Base-by-base conservation (phyloP, 306 rosid species). In the Casuarina glauca region DNA sequence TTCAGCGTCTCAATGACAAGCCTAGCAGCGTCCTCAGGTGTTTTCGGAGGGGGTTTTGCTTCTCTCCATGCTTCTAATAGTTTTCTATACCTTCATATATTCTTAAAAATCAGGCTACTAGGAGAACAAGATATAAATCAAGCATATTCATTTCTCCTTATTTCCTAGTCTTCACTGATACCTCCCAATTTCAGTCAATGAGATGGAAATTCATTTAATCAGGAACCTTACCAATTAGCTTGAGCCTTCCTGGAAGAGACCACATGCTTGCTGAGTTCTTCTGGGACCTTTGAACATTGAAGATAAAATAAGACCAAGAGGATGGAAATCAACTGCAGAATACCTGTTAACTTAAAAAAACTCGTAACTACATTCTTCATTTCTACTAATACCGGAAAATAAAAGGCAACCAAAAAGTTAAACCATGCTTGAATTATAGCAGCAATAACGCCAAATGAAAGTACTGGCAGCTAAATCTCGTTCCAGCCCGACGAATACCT, bases 201-300 rank as follows among this genome's bases (percentile, higher is more conserved):
- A 66, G 17, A 66, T 39, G 50, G 12, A 66, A 16, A 36, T 41
- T 42, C 4, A 20, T 57, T 57, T 20, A 36, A 26, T 12, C 39
- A 3, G 12, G 16, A 58, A 58, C 13, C 66, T 54, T 78, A 94
- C 99, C 99, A 95, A 58, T 93, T 95, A 81, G 93, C 93, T 75
- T 95, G 99, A 68, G 97, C 97, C 70, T 88, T 95, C 87, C 81
- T 91, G 62, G 99, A 95, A 49, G 99, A 89, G 60, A 79, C 91
- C 13, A 95, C 99, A 79, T 93, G 93, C 70, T 83, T 74, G 82
- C 76, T 77, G 11, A 95, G 93, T 72, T 91, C 97, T 67, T 84
- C 91, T 2, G 99, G 99, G 62, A 93, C 97, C 99, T 94, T 76
- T 75, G 79, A 57, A 17, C 35, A 43, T 16, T 1, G 68, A 67